phyloP scores from a whole-genome alignment of 176 grass and related monocot genomes.

The Melocanna baccifera region DNA sequence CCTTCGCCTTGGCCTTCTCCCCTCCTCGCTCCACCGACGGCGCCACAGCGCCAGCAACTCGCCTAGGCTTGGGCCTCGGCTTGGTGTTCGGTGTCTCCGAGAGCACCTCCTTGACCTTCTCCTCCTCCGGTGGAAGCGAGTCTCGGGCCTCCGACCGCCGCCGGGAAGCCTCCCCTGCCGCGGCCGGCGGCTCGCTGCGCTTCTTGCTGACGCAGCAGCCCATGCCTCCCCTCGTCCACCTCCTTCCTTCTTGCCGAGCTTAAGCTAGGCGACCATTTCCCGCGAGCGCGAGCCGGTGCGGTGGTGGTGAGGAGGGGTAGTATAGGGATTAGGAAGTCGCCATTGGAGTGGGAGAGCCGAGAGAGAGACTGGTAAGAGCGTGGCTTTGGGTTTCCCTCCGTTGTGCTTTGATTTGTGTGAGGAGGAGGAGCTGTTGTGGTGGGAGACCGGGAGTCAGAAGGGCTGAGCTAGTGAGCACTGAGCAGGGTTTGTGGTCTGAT shows the following conservation, averaged over 20 bases:
- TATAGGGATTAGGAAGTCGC: background rate
- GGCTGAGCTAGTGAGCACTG: background rate
- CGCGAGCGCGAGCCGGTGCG: background rate
- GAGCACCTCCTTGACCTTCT: slow-evolving; percentile 93
- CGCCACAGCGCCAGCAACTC: slow-evolving; percentile 24
- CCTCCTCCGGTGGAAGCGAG: slow-evolving; percentile 60
- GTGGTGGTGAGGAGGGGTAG: background rate
- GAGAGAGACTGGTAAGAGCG: background rate
- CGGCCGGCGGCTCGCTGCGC: background rate
- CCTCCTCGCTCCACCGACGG: slow-evolving; percentile 13
- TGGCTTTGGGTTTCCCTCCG: slow-evolving; percentile 53
- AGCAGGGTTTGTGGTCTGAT: background rate
- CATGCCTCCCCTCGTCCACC: slow-evolving; percentile 14
- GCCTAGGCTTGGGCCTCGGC: slow-evolving; percentile 22
- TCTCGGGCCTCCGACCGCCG: slow-evolving; percentile 31
- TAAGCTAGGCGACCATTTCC: slow-evolving; percentile 25
- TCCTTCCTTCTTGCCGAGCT: background rate
- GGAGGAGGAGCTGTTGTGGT: background rate
- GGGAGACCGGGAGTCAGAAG: slow-evolving; percentile 49
- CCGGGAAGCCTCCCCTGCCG: background rate
- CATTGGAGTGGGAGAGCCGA: background rate
- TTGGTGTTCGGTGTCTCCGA: slow-evolving; percentile 65
- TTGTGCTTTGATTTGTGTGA: slow-evolving; percentile 46
- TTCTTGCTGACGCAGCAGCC: slow-evolving; percentile 61
- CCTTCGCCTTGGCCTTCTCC: slow-evolving; percentile 23